phyloP scores from a whole-genome alignment of 805 yeast species.

The Ogataea dorogensis region DNA sequence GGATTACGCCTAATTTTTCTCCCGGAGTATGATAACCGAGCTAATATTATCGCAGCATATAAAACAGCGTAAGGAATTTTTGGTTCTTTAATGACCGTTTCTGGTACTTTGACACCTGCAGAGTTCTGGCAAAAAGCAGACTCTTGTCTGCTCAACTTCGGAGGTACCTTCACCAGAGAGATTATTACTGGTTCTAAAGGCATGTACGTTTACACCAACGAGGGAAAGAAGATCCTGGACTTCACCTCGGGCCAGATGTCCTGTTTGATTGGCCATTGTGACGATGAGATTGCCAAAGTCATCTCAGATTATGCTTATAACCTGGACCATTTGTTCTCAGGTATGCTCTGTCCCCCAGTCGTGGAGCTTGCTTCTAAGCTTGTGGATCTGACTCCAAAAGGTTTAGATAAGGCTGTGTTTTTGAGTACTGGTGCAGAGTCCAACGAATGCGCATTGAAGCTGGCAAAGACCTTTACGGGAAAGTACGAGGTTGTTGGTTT shows the following conservation, averaged over 20 bases:
- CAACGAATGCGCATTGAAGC: constrained; percentile 35
- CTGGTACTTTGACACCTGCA: not conserved
- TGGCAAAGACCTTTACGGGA: constrained; percentile 30
- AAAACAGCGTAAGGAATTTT: not conserved
- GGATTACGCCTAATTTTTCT: constrained; percentile 23
- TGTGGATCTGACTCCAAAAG: constrained; percentile 23
- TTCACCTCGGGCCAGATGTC: constrained; percentile 32
- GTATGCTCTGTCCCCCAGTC: constrained; percentile 31
- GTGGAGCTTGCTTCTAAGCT: constrained; percentile 31
- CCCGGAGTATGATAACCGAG: constrained; percentile 2
- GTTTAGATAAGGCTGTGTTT: constrained; percentile 27
- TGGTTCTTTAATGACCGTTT: constrained; percentile 1
- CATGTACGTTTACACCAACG: constrained; percentile 23
- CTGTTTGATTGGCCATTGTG: constrained; percentile 30
- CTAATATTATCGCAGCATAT: not conserved
- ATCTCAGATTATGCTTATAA: constrained; percentile 25
- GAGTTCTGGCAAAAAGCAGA: constrained; percentile 21
- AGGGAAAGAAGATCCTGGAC: constrained; percentile 26
- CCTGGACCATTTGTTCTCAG: constrained; percentile 27
- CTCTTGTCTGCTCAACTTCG: constrained; percentile 16
- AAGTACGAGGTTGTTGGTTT: constrained; percentile 31
- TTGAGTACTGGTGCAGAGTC: constrained; percentile 35
- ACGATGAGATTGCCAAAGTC: constrained; percentile 27
- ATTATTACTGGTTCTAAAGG: constrained; percentile 26
- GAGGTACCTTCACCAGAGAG: constrained; percentile 21